Evolutionary conservation across 164 flowering plant genomes (phyloP).

Genomic region (Houttuynia cordata): DNA sequence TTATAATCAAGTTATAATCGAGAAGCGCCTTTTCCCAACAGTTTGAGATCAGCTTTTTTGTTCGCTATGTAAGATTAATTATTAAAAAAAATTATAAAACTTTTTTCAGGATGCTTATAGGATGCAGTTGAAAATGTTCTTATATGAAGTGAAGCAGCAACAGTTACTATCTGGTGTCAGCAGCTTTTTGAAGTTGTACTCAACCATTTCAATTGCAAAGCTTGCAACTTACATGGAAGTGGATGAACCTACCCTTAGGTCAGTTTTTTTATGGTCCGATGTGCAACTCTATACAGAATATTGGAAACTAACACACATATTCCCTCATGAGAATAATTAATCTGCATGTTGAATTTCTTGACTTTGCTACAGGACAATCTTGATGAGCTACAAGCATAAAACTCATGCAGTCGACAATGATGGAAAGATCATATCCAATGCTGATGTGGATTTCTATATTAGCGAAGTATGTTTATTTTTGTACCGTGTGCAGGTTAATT

Average conservation of each 20-base stretch:
- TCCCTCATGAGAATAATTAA: background rate
- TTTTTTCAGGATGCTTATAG: constrained; percentile 87
- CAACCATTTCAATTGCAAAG: constrained; percentile 76
- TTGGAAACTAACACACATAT: background rate
- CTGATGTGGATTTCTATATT: constrained; percentile 84
- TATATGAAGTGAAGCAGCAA: constrained; percentile 97
- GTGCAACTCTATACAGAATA: background rate
- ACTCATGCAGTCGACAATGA: constrained; percentile 72
- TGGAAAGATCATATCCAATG: constrained; percentile 73
- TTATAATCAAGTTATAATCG: no score
- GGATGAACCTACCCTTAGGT: constrained; percentile 94
- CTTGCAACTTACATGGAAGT: constrained; percentile 91
- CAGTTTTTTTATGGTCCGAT: background rate
- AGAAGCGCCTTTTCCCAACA: no score
- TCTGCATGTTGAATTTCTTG: constrained; percentile 3
- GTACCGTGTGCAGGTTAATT: background rate
- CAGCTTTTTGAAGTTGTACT: constrained; percentile 81
- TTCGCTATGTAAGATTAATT: no score
- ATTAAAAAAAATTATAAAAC: no score
- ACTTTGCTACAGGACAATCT: constrained; percentile 55
- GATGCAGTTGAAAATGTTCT: constrained; percentile 88
- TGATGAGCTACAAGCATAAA: constrained; percentile 97
- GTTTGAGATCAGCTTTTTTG: no score
- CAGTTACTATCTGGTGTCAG: constrained; percentile 75
- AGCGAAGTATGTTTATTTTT: constrained; percentile 47